Percentiles rank a stretch among this genome's conserved stretches.
phyloP scores from a whole-genome alignment of 2,329 filamentous ascomycete genomes.

The Leptodontidium sp. region DNA sequence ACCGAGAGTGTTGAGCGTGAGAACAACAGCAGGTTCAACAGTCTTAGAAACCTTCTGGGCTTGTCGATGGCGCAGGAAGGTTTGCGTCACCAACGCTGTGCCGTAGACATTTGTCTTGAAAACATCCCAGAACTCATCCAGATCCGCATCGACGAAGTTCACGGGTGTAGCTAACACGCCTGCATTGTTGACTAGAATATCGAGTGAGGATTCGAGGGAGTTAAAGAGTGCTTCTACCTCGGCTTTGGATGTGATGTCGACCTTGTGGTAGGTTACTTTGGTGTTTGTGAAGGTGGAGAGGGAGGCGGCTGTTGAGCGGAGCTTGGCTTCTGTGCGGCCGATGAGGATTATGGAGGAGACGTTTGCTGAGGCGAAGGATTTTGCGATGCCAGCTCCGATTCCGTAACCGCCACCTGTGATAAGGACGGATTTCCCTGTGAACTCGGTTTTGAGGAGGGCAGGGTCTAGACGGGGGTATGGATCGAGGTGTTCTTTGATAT shows the following conservation, averaged over 20 bases:
- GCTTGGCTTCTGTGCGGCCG: slow-evolving; percentile 8
- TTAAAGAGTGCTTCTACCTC: background rate
- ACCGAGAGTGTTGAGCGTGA: slow-evolving; percentile 7
- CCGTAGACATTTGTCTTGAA: slow-evolving; percentile 24
- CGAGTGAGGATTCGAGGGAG: background rate
- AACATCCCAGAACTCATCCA: slow-evolving; percentile 24
- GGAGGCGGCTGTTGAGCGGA: background rate
- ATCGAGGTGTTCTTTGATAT: background rate
- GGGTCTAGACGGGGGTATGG: slow-evolving; percentile 2
- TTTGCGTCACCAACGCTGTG: background rate
- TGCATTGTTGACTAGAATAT: slow-evolving; percentile 21
- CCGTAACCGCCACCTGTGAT: slow-evolving; percentile 22
- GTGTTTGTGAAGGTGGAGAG: background rate
- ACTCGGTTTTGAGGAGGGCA: slow-evolving; percentile 41
- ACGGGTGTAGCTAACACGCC: slow-evolving; percentile 20
- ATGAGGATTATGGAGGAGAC: slow-evolving; percentile 16
- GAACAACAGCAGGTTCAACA: background rate
- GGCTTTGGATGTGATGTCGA: slow-evolving; percentile 9
- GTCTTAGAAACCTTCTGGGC: background rate
- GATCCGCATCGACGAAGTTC: slow-evolving; percentile 11
- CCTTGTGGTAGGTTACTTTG: slow-evolving; percentile 7
- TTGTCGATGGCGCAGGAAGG: slow-evolving; percentile 1
- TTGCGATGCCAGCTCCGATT: slow-evolving; percentile 8
- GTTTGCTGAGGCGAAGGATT: slow-evolving; percentile 11
- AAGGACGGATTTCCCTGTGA: slow-evolving; percentile 45